These are phyloP conservation scores for Stachybotrys echinatus DNA, from an alignment of 2,329 filamentous ascomycete species.

Conservation along the genomic window DNA sequence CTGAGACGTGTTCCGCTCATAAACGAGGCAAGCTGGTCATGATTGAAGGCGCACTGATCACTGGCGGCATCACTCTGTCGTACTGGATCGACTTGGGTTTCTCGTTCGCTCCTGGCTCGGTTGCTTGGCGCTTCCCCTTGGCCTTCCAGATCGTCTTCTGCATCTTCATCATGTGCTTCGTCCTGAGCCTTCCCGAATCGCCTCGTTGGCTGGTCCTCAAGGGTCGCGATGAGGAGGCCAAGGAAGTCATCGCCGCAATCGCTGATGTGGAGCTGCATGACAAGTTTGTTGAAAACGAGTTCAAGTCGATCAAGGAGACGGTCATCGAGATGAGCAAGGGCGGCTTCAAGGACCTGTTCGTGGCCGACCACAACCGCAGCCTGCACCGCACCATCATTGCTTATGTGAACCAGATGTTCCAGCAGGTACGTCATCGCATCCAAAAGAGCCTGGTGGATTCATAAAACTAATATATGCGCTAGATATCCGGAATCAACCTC, in stretches of 20 bases:
- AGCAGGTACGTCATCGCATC: constrained; percentile 34
- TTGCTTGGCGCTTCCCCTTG: constrained; percentile 54
- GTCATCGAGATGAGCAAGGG: constrained; percentile 64
- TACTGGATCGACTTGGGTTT: constrained; percentile 59
- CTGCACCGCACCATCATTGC: constrained; percentile 57
- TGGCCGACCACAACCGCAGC: constrained; percentile 48
- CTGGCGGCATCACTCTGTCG: constrained; percentile 49
- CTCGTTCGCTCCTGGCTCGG: constrained; percentile 38
- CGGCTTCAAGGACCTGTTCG: constrained; percentile 54
- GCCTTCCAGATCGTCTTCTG: constrained; percentile 52
- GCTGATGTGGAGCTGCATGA: constrained; percentile 49
- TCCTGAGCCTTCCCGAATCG: constrained; percentile 50
- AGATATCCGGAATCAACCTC: constrained; percentile 54
- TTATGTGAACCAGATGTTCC: constrained; percentile 58
- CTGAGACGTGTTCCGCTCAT: constrained; percentile 51
- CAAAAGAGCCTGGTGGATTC: background rate
- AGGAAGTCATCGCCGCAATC: constrained; percentile 43
- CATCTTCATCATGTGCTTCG: constrained; percentile 47
- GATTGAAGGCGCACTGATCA: constrained; percentile 55
- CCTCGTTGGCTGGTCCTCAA: constrained; percentile 43
- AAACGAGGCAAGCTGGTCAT: constrained; percentile 57
- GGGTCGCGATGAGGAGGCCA: constrained; percentile 40
- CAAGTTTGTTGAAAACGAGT: constrained; percentile 54
- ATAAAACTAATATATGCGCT: background rate
- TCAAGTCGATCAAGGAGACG: constrained; percentile 57